A percentile compares a stretch with the other conserved stretches of the same genome.
These are phyloP conservation scores for Scleroderma bovista DNA, from an alignment of 768 basidiomycete species.

Conservation along the genomic window DNA sequence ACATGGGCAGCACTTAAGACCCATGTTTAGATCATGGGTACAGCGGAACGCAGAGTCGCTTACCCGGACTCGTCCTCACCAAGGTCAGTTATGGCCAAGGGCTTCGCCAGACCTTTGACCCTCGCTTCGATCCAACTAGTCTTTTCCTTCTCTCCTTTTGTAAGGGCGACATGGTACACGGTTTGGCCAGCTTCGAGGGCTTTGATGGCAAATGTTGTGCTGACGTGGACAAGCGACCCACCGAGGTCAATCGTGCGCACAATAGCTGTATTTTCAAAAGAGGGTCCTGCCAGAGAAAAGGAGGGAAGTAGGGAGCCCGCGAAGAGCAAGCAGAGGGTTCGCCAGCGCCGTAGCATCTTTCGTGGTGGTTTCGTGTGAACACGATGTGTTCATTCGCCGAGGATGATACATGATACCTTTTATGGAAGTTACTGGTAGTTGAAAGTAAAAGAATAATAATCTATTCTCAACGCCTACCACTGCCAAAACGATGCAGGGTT, in stretches of 20 bases:
- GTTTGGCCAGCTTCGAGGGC: slow-evolving; percentile 56
- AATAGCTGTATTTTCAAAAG: slow-evolving; percentile 86
- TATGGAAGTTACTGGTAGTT: slow-evolving; percentile 5
- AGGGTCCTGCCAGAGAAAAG: slow-evolving; percentile 37
- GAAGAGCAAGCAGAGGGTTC: slow-evolving; percentile 44
- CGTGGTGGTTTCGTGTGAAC: slow-evolving; percentile 27
- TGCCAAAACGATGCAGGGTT: slow-evolving; percentile 71
- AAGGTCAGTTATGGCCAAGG: slow-evolving; percentile 48
- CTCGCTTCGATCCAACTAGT: slow-evolving; percentile 79
- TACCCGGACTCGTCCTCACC: slow-evolving; percentile 48
- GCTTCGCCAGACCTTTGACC: slow-evolving; percentile 60
- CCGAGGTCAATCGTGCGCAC: slow-evolving; percentile 88
- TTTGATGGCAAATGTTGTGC: slow-evolving; percentile 82
- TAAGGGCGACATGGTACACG: slow-evolving; percentile 64
- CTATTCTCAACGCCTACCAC: slow-evolving; percentile 43
- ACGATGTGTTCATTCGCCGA: slow-evolving; percentile 11
- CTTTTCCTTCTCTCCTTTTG: slow-evolving; percentile 52
- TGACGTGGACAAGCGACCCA: slow-evolving; percentile 82
- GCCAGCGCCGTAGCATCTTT: slow-evolving; percentile 39
- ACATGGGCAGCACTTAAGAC: slow-evolving; percentile 42
- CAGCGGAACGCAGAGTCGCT: slow-evolving; percentile 21
- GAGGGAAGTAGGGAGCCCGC: slow-evolving; percentile 35
- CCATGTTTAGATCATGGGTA: slow-evolving; percentile 9
- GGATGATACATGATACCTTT: slow-evolving; percentile 10
- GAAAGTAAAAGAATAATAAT: too few relatives aligned